Evolutionary conservation across 352 stramenopile species (phyloP), one percentile per base, ranked within the genome.

Genomic region (Globisporangium recalcitrans): DNA sequence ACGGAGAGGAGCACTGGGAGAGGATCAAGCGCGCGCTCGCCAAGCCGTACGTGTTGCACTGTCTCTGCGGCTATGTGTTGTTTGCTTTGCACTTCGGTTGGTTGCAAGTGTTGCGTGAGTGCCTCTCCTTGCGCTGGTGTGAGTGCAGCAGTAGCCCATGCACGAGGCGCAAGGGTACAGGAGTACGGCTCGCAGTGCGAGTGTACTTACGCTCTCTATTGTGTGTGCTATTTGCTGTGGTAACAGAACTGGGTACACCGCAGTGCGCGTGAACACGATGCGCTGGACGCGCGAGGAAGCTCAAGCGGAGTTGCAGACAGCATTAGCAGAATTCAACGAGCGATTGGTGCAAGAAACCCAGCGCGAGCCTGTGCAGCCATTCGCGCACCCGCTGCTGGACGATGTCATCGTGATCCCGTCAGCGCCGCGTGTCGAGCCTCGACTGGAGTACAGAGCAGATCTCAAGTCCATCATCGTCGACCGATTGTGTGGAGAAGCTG

Each of bases 401-500:
- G 82, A 93, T 51, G 85, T 92, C 8, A 58, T 91, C 8, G 67
- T 93, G 60, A 89, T 93, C 52, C 80, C 80, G 36, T 91, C 82
- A 0, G 76, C 79, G 1, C 72, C 71, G 7, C 44, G 73, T 11
- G 73, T 77, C 16, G 60, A 77, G 9, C 47, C 74, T 4, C 46
- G 22, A 3, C 61, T 78, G 2, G 52, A 65, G 7, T 77, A 70
- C 58, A 32, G 58, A 3, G 40, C 51, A 0, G 65, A 77, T 8
- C 69, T 78, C 34, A 82, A 85, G 49, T 82, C 73, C 14, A 78
- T 98, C 22, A 80, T 98, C 38, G 85, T 96, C 26, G 92, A 98
- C 63, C 76, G 91, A 24, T 84, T 96, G 13, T 98, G 94, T 68
- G 94, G 86, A 14, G 92, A 98, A 73, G 94, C 94, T 2, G 94